Conservation (phyloP, 768 basidiomycete species). For the Termitomyces sp. region DNA sequence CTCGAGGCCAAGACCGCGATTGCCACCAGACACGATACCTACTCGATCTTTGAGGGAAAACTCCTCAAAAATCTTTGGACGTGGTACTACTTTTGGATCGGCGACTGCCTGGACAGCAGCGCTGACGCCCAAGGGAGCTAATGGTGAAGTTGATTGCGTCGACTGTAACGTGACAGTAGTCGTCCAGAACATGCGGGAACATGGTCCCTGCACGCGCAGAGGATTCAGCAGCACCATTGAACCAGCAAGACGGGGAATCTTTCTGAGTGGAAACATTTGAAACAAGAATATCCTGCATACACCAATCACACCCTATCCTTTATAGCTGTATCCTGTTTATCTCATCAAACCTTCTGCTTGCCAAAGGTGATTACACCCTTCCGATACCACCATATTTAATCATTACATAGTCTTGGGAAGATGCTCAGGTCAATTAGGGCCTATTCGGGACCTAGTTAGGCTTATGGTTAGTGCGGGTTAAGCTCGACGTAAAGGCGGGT, state of each 20-base stretch:
- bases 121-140: conserved; percentile 58
- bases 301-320: not conserved
- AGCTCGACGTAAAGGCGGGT: no score
- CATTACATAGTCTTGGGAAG: no score
- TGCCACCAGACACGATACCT: not conserved
- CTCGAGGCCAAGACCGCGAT: not conserved
- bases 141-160: conserved; percentile 44
- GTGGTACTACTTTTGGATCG: conserved; percentile 26
- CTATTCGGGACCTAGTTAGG: no score
- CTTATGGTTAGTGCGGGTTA: no score
- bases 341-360: not conserved
- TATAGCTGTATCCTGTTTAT: not conserved
- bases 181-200: not conserved
- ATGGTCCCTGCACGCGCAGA: not conserved
- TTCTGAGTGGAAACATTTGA: not conserved
- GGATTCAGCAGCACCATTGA: not conserved
- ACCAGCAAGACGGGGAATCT: no score
- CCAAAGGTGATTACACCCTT: no score
- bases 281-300: not conserved
- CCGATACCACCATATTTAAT: no score
- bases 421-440: no score
- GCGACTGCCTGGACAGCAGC: conserved; percentile 43
- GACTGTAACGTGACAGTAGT: not conserved
- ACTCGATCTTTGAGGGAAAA: not conserved
- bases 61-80: conserved; percentile 33